A percentile compares a stretch with the other conserved stretches of the same genome.
Conservation (phyloP, 441 rosid species). For the Syzygium malaccense region DNA sequence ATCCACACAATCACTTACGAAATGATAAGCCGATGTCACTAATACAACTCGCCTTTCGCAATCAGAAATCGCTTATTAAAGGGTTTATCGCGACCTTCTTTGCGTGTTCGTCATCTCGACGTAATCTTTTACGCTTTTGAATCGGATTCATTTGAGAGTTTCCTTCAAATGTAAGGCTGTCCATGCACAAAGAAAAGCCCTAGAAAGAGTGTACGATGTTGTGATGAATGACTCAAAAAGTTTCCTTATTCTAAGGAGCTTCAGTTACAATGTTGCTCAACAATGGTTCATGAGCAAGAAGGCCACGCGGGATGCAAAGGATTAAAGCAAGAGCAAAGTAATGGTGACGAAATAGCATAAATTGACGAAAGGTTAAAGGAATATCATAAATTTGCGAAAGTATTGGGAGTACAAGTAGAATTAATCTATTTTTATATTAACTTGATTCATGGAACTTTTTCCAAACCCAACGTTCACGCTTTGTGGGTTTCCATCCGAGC, state of each 20-base stretch:
- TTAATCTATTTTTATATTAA: too few relatives aligned
- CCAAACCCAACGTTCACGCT: neutral
- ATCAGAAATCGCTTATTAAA: neutral
- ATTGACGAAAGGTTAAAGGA: neutral
- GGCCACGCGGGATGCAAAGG: neutral
- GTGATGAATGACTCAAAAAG: neutral
- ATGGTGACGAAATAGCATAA: neutral
- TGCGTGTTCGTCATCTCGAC: neutral
- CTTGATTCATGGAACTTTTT: neutral
- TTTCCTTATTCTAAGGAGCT: neutral
- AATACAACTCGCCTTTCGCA: neutral
- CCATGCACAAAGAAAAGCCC: neutral
- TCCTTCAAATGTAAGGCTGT: neutral
- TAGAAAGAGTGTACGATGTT: neutral
- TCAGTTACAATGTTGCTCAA: neutral
- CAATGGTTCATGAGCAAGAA: neutral
- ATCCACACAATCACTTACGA: neutral
- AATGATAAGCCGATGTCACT: neutral
- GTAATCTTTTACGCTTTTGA: neutral
- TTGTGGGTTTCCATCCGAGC: neutral
- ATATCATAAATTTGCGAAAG: neutral
- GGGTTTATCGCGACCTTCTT: neutral
- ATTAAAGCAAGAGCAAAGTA: neutral
- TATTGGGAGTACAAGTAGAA: neutral
- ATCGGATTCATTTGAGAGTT: neutral